phyloP scores from a whole-genome alignment of 2,329 filamentous ascomycete genomes.

The Juglanconis oblonga region DNA sequence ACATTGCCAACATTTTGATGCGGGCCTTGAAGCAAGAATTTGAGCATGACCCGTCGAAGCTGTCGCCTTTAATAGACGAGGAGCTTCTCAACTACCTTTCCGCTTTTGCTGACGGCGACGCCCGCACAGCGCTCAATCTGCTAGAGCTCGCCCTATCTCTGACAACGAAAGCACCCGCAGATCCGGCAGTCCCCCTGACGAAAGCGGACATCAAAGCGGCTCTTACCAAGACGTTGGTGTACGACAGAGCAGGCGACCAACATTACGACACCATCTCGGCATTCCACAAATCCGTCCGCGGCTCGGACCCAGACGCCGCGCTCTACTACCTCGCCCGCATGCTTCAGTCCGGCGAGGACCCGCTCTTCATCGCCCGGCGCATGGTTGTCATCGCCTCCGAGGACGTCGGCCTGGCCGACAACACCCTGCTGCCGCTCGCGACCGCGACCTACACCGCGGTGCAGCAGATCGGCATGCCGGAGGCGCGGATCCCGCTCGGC shows the following conservation, averaged over 20 bases:
- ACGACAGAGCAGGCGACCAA: constrained; percentile 91
- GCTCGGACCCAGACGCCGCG: constrained; percentile 79
- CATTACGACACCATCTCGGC: constrained; percentile 98
- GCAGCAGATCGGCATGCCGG: constrained; percentile 92
- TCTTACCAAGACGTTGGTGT: constrained; percentile 88
- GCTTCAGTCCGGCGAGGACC: constrained; percentile 92
- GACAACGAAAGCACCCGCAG: constrained; percentile 36
- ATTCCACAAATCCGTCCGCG: constrained; percentile 93
- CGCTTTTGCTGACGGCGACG: constrained; percentile 86
- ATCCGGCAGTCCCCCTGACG: constrained; percentile 51
- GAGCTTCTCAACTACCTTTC: constrained; percentile 80
- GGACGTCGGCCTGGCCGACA: constrained; percentile 89
- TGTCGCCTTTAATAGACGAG: constrained; percentile 64
- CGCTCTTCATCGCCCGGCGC: constrained; percentile 84
- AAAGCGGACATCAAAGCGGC: constrained; percentile 75
- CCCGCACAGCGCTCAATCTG: constrained; percentile 86
- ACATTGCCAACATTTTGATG: constrained; percentile 70
- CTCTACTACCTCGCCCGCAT: constrained; percentile 95
- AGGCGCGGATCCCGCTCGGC: constrained; percentile 87
- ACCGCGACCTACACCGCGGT: constrained; percentile 83
- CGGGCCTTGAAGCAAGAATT: constrained; percentile 69
- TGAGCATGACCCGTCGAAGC: constrained; percentile 29
- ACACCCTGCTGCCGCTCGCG: constrained; percentile 75
- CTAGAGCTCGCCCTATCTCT: constrained; percentile 85
- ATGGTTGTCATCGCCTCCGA: constrained; percentile 95